Evolutionary conservation across 148 eudicot genomes (phyloP).

Genomic region (Tetragonia tetragonoides): DNA sequence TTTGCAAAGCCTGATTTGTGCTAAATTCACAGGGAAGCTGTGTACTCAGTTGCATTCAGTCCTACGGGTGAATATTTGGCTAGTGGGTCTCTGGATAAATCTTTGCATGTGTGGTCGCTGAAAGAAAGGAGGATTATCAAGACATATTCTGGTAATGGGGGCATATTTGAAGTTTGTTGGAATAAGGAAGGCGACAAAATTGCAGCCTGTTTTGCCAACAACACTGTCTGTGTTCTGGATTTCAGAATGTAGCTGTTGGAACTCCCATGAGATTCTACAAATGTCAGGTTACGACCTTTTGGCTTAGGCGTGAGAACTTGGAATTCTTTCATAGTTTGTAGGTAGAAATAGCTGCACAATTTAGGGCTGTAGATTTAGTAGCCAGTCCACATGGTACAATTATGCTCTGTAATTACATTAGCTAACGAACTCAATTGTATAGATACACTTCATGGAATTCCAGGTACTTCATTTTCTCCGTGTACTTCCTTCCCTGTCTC

Average conservation of each 20-base stretch:
- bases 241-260: constrained; percentile 27
- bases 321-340: constrained; percentile 18
- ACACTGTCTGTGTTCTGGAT: constrained; percentile 59
- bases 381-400: constrained; percentile 14
- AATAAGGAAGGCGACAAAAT: constrained; percentile 82
- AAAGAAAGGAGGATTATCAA: constrained; percentile 73
- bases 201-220: constrained; percentile 84
- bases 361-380: constrained; percentile 19
- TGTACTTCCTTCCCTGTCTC: too few relatives aligned
- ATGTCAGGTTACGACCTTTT: constrained; percentile 3
- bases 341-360: constrained; percentile 4
- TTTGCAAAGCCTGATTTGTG: constrained; percentile 2
- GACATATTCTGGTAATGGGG: constrained; percentile 71
- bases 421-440: constrained; percentile 22
- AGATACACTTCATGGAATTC: constrained; percentile 12
- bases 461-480: background rate
- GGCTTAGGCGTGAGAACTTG: constrained; percentile 10
- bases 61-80: constrained; percentile 86
- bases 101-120: constrained; percentile 74
- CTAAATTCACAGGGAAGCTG: constrained; percentile 59
- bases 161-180: constrained; percentile 95
- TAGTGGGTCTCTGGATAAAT: constrained; percentile 78
- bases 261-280: background rate
- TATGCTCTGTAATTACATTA: constrained; percentile 23
- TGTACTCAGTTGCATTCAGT: constrained; percentile 85